phyloP scores from a whole-genome alignment of 371 early-diverging fungal genomes.

The Dichotomocladium elegans region DNA sequence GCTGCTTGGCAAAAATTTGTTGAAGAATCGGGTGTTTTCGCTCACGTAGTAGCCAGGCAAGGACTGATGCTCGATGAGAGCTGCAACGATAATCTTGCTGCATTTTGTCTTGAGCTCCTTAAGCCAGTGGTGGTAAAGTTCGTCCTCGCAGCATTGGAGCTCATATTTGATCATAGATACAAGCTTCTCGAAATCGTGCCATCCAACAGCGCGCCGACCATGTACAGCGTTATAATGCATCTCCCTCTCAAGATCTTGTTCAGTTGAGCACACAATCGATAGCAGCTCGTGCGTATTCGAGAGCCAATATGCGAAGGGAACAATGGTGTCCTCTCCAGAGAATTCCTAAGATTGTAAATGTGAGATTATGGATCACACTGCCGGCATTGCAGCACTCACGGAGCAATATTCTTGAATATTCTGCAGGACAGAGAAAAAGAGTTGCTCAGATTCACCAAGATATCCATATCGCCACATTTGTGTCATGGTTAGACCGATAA shows the following conservation, averaged over 20 bases:
- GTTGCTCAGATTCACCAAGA: constrained; percentile 71
- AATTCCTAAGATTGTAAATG: constrained; percentile 11
- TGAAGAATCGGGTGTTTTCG: constrained; percentile 80
- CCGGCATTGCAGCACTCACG: constrained; percentile 18
- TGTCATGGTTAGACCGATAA: constrained; percentile 81
- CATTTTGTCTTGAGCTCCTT: constrained; percentile 92
- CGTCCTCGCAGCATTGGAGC: constrained; percentile 62
- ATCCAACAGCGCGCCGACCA: constrained; percentile 45
- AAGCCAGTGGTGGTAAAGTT: constrained; percentile 80
- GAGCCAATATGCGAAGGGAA: constrained; percentile 85
- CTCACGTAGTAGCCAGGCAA: constrained; percentile 88
- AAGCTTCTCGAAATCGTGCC: constrained; percentile 61
- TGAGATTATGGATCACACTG: neutral
- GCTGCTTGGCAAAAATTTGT: constrained; percentile 69
- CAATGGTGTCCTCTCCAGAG: constrained; percentile 57
- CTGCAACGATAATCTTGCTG: constrained; percentile 92
- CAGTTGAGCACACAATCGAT: constrained; percentile 53
- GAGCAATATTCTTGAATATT: constrained; percentile 74
- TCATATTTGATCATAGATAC: constrained; percentile 65
- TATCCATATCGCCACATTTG: constrained; percentile 89
- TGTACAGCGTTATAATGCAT: constrained; percentile 39
- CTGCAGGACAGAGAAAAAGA: constrained; percentile 84
- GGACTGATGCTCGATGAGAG: constrained; percentile 88
- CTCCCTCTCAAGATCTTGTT: constrained; percentile 43
- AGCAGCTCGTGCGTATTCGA: constrained; percentile 92